A percentile compares a stretch with the other conserved stretches of the same genome.
Conservation (phyloP, 805 yeast species). For the Metschnikowia shivogae region DNA sequence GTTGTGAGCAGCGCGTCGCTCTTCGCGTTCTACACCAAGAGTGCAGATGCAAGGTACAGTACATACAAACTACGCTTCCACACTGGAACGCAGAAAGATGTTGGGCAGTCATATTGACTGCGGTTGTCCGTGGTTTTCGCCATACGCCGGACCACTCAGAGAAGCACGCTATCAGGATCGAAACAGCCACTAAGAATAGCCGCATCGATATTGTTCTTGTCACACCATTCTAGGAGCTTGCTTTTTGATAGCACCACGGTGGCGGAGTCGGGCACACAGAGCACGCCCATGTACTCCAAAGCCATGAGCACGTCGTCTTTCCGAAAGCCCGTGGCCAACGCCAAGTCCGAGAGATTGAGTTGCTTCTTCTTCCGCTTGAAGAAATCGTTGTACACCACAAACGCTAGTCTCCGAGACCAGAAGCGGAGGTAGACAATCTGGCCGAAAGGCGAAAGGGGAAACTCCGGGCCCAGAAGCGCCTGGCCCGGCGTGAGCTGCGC, state of each 20-base stretch:
- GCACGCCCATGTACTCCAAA: constrained; percentile 48
- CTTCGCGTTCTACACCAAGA: background rate
- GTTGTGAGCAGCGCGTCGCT: background rate
- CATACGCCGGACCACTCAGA: background rate
- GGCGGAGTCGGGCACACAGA: constrained; percentile 9
- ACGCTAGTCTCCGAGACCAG: constrained; percentile 56
- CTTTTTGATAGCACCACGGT: constrained; percentile 18
- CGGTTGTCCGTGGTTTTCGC: background rate
- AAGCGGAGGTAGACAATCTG: constrained; percentile 62
- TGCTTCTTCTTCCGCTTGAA: background rate
- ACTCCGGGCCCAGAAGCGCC: constrained; percentile 80
- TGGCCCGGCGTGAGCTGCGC: constrained; percentile 55
- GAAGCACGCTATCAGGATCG: constrained; percentile 15
- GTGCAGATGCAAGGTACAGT: background rate
- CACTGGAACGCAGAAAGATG: background rate
- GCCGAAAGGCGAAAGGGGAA: constrained; percentile 85
- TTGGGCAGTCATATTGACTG: background rate
- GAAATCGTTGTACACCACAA: constrained; percentile 16
- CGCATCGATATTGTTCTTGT: constrained; percentile 21
- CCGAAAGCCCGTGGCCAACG: constrained; percentile 60
- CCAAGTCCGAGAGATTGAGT: constrained; percentile 46
- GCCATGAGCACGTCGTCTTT: constrained; percentile 58
- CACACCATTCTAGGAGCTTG: constrained; percentile 30
- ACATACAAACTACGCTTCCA: background rate
- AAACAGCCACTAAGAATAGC: constrained; percentile 24